A percentile compares a stretch with the other conserved stretches of the same genome.
phyloP scores from a whole-genome alignment of 495 filamentous ascomycete species.

The Aspergillus steynii region DNA sequence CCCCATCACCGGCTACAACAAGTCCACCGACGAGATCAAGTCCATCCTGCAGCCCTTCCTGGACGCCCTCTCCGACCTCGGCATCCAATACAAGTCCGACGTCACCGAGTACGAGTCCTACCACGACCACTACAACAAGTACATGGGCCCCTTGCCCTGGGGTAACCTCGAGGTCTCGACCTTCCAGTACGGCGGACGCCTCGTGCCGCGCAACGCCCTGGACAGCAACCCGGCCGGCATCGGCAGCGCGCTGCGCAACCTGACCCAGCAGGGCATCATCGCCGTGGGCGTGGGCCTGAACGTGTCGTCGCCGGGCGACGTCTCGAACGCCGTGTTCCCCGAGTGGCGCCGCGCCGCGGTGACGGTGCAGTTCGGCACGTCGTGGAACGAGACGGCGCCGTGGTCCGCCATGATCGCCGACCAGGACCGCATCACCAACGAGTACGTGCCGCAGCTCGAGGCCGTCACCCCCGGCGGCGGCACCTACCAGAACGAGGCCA shows the following conservation, averaged over 20 bases:
- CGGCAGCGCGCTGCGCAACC: slow-evolving; percentile 33
- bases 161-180: slow-evolving; percentile 45
- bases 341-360: slow-evolving; percentile 56
- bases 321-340: slow-evolving; percentile 54
- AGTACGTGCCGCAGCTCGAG: slow-evolving; percentile 46
- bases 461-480: slow-evolving; percentile 39
- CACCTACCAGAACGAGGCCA: slow-evolving; percentile 44
- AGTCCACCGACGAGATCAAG: slow-evolving; percentile 29
- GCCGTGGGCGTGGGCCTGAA: slow-evolving; percentile 49
- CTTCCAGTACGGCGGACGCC: slow-evolving; percentile 58
- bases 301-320: slow-evolving; percentile 40
- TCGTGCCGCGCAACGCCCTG: slow-evolving; percentile 53
- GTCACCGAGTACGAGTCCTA: slow-evolving; percentile 41
- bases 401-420: slow-evolving; percentile 41
- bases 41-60: slow-evolving; percentile 34
- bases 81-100: slow-evolving; percentile 26
- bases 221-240: slow-evolving; percentile 46
- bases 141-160: slow-evolving; percentile 39
- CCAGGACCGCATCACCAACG: slow-evolving; percentile 41
- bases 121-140: slow-evolving; percentile 49
- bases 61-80: slow-evolving; percentile 25
- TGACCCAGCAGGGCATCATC: slow-evolving; percentile 41
- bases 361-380: slow-evolving; percentile 40
- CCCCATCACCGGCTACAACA: slow-evolving; percentile 40
- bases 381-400: slow-evolving; percentile 47